Base-by-base conservation (phyloP, 805 yeast genomes). In the Saturnispora dispora region DNA sequence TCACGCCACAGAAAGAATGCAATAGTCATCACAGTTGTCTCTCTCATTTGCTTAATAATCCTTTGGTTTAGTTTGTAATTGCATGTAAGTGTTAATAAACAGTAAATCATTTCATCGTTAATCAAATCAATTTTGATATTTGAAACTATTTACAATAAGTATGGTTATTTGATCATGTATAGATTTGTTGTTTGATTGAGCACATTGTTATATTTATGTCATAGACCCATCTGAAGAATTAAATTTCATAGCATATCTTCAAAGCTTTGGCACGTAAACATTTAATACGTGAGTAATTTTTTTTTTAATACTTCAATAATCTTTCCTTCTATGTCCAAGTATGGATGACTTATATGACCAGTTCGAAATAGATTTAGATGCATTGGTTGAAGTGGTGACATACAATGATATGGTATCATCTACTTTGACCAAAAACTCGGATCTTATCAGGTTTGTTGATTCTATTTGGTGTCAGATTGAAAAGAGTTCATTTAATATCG, bases 1-100 rank as follows among this genome's bases (percentile, higher is more conserved):
- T 83, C 96, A 3, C 76, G 98, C 61, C 83, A 90, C 66, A 86
- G 83, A 70, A 79, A 96, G 52, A 96, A 93, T 65, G 83, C 95
- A 22, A 64, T 91, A 28, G 84, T 91, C n/a, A 68, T 91, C 62
- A 91, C 96, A 1, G 58, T 75, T 3, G 75, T 93, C 48, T 82
- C 90, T 30, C 75, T 88, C 2, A 52, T 77, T 30, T 87, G 98
- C 70, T 80, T 90, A 27, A 60, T 91, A 44, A 64, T 87, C 11
- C 65, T 90, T 48, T 81, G 68, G 67, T 63, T 67, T 45, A 46
- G 59, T 41, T 52, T 56, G 43, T 58, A 51, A 32, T 18, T 5
- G 10, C 18, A 33, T 33, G 20, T n/a, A 33, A 10, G n/a, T 42
- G 17, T 11, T 27, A n/a, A 27, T 27, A 18, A 37, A 18, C 23